Conservation (phyloP, 1,284 basidiomycete genomes). For the Xerocomus nothofagi region DNA sequence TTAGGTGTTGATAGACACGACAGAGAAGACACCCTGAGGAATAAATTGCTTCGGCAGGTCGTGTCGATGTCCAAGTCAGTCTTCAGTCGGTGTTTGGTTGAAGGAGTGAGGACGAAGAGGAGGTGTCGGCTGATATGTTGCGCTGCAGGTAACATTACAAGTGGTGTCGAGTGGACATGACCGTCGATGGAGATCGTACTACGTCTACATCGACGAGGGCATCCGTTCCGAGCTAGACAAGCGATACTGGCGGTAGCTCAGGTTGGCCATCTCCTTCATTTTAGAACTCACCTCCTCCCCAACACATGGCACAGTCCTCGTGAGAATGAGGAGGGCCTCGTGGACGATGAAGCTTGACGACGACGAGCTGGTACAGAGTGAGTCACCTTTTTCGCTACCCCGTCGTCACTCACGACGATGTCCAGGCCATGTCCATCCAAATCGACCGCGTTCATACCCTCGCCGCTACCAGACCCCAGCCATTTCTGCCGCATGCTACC, state of each 20-base stretch:
- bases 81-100: slow-evolving; percentile 34
- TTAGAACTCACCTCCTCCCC: too few species aligned
- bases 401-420: slow-evolving; percentile 10
- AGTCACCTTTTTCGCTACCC: neutral
- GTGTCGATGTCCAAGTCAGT: slow-evolving; percentile 33
- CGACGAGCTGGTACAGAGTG: too few species aligned
- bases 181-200: slow-evolving; percentile 45
- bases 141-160: slow-evolving; percentile 26
- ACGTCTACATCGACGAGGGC: slow-evolving; percentile 37
- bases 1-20: slow-evolving; percentile 18
- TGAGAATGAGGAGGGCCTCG: slow-evolving; percentile 26
- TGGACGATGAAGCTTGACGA: slow-evolving; percentile 26
- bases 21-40: slow-evolving; percentile 23
- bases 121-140: slow-evolving; percentile 18
- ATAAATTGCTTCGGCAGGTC: slow-evolving; percentile 26
- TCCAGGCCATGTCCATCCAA: slow-evolving; percentile 25
- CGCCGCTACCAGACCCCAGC: slow-evolving; percentile 19
- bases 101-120: slow-evolving; percentile 21
- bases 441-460: slow-evolving; percentile 31
- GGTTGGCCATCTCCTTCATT: too few species aligned
- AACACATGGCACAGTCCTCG: too few species aligned
- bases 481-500: slow-evolving; percentile 10
- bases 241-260: too few species aligned
- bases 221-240: too few species aligned
- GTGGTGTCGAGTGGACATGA: slow-evolving; percentile 49